Conservation (phyloP, 495 filamentous ascomycete species). For the Neurospora sublineolata region DNA sequence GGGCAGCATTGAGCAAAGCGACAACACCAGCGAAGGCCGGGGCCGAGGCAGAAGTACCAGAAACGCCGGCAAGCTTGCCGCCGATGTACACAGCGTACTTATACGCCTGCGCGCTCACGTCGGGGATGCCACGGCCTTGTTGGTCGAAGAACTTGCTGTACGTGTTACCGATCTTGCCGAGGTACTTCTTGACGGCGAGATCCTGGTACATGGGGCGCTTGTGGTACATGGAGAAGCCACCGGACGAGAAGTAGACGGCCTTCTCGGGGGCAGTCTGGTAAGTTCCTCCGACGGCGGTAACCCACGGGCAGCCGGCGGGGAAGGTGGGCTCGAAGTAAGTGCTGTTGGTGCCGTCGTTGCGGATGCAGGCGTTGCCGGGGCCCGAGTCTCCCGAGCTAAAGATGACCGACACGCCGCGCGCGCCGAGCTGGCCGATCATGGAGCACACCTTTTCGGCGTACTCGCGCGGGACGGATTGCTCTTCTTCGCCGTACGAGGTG, state of each 20-base stretch:
- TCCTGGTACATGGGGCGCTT: conserved; percentile 49
- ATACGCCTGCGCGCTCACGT: conserved; percentile 50
- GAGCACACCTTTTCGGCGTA: conserved; percentile 64
- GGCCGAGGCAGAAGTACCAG: conserved; percentile 54
- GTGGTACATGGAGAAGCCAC: conserved; percentile 62
- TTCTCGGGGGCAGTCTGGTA: conserved; percentile 47
- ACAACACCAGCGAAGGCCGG: conserved; percentile 55
- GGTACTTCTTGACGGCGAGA: conserved; percentile 41
- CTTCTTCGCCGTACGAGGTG: conserved; percentile 73
- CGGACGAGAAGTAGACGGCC: conserved; percentile 39
- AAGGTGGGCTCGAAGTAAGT: conserved; percentile 52
- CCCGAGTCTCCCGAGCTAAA: conserved; percentile 64
- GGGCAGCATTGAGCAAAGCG: conserved; percentile 56
- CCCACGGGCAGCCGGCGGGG: conserved; percentile 51
- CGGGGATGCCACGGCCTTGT: conserved; percentile 58
- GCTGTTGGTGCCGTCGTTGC: conserved; percentile 52
- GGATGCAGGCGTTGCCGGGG: conserved; percentile 55
- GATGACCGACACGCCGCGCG: conserved; percentile 64
- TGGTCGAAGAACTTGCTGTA: conserved; percentile 34
- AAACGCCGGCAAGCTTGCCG: conserved; percentile 10
- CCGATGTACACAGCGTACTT: conserved; percentile 8
- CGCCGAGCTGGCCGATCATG: conserved; percentile 52
- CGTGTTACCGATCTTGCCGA: conserved; percentile 9
- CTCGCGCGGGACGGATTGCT: conserved; percentile 56
- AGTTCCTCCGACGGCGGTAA: conserved; percentile 65